Base-by-base conservation (phyloP, 495 filamentous ascomycete genomes). In the Astrocystis sublimbata region DNA sequence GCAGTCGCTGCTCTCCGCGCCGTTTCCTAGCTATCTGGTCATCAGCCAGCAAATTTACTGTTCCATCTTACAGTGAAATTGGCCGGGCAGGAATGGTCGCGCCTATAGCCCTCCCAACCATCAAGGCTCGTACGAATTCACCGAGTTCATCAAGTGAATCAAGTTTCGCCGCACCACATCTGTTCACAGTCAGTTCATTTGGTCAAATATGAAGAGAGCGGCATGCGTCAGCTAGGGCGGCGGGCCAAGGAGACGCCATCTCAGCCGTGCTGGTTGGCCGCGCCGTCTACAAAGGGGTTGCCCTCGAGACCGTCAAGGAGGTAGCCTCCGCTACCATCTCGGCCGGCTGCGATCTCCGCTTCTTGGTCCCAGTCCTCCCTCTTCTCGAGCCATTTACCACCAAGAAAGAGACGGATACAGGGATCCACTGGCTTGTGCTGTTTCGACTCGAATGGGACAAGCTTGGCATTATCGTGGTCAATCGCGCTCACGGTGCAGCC, bases 401-500 rank as follows among this genome's bases (percentile, higher is more conserved):
- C 80, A 30, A 83, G 73, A 46, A 80, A 83, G 62, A 79, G 75
- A 52, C 80, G 76, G 58, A 82, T 80, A 64, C 79, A 83, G 4
- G 78, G 77, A 60, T 83, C 78, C 31, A 57, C 71, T 28, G 80
- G 80, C 62, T 83, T 83, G 60, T 71, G 77, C 63, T 83, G 80
- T 33, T 79, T 78, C 10, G 76, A 81, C 62, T 82, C 78, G 13
- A 78, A 67, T 0, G 80, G 79, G 1, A 82, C 80, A n/a, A 83
- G 71, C 56, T 78, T 79, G 45, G 80, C 79, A 62, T 82, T 82
- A 61, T 81, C 80, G 69, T 76, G 78, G 59, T 83, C 80, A 10
- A 83, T 71, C 1, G 73, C 63, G 43, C 79, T 82, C 1, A 78
- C 76, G 17, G 81, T 75, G 59, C 79, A 83, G 12, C 64, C 70